These are phyloP conservation scores for Cyberlindnera maritima DNA, from an alignment of 805 yeast genomes.

Conservation along the genomic window DNA sequence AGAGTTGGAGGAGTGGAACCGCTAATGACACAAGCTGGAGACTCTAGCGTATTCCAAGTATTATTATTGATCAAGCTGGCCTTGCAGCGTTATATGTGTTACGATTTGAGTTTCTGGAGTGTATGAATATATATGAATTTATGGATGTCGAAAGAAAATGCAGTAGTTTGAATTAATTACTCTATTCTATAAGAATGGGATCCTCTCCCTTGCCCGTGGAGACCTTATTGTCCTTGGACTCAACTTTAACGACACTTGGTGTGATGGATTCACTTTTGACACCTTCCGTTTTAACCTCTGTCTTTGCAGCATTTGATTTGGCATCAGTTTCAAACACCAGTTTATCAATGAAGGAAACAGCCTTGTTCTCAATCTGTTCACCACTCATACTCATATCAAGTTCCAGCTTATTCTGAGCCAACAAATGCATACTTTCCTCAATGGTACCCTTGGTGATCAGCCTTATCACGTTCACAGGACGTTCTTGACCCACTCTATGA, in stretches of 20 bases:
- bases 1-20: slow-evolving; percentile 13
- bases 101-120: no score
- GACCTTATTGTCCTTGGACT: no score
- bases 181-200: slow-evolving; percentile 8
- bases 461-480: slow-evolving; percentile 76
- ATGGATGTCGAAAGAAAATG: neutral
- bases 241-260: no score
- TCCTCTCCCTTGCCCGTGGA: neutral
- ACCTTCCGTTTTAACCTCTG: neutral
- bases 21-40: no score
- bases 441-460: slow-evolving; percentile 72
- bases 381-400: slow-evolving; percentile 51
- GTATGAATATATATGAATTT: neutral
- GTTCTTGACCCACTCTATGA: slow-evolving; percentile 92
- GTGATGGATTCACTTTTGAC: neutral
- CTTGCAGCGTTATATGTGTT: neutral
- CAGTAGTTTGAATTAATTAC: neutral
- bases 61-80: no score
- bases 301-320: neutral
- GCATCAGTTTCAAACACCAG: slow-evolving; percentile 35
- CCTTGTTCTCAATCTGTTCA: slow-evolving; percentile 28
- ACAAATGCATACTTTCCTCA: slow-evolving; percentile 81
- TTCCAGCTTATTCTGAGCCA: slow-evolving; percentile 89
- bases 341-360: slow-evolving; percentile 34
- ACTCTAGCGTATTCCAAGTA: no score